Evolutionary conservation across 2,329 filamentous ascomycete species (phyloP).

Genomic region (Aspergillus caelatus): DNA sequence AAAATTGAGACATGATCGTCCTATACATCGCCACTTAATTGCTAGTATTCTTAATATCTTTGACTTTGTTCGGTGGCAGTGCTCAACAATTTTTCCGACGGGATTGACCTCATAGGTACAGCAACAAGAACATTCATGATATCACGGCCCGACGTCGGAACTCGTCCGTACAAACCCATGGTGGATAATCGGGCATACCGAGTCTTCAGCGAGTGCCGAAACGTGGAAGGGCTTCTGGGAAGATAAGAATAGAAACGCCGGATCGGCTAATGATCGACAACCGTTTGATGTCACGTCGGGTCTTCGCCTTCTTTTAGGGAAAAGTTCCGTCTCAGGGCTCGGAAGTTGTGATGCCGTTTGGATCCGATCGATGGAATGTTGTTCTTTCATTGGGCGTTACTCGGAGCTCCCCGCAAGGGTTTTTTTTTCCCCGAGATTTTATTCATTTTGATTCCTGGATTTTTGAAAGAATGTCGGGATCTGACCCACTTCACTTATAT

Average conservation of each 20-base stretch:
- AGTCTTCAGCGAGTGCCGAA: background rate
- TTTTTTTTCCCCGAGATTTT: background rate
- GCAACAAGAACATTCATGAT: background rate
- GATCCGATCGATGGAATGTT: background rate
- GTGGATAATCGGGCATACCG: background rate
- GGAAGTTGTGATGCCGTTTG: background rate
- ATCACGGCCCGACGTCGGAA: background rate
- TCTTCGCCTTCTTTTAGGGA: background rate
- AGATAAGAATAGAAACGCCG: background rate
- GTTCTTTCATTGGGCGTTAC: background rate
- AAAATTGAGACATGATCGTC: background rate
- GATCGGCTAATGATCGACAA: background rate
- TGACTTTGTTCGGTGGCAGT: background rate
- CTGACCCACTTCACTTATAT: background rate
- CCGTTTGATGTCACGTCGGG: background rate
- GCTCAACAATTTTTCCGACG: background rate
- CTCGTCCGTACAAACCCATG: background rate
- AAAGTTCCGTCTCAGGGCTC: background rate
- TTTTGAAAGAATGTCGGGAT: background rate
- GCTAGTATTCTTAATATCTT: background rate
- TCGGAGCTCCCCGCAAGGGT: background rate
- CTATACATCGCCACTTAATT: background rate
- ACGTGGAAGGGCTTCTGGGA: background rate
- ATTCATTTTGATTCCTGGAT: background rate
- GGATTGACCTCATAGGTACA: background rate